A percentile compares a stretch with the other conserved stretches of the same genome.
Conservation (phyloP, 2,329 filamentous ascomycete species). For the Beauveria varroae region DNA sequence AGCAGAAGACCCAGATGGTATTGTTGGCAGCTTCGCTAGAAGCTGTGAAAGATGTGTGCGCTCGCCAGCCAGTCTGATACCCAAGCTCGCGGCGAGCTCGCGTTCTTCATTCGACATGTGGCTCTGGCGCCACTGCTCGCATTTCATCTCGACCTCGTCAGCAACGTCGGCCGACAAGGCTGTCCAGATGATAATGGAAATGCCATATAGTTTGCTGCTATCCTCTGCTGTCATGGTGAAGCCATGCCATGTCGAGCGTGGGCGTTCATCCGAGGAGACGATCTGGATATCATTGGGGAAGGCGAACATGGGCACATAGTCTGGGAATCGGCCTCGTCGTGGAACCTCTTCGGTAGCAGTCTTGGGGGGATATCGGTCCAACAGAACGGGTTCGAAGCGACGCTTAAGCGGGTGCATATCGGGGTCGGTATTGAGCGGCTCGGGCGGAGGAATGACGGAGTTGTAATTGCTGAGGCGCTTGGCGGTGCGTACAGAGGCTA, state of each 20-base stretch:
- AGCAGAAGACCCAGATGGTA: slow-evolving; percentile 71
- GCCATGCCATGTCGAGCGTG: slow-evolving; percentile 95
- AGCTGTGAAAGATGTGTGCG: slow-evolving; percentile 84
- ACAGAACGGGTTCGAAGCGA: slow-evolving; percentile 89
- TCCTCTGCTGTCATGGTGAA: slow-evolving; percentile 97
- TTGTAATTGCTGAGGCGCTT: slow-evolving; percentile 95
- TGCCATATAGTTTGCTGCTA: slow-evolving; percentile 84
- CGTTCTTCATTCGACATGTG: slow-evolving; percentile 89
- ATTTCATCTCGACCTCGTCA: slow-evolving; percentile 74
- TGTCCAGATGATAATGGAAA: slow-evolving; percentile 88
- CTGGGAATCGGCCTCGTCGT: slow-evolving; percentile 79
- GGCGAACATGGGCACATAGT: slow-evolving; percentile 98
- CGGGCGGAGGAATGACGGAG: slow-evolving; percentile 88
- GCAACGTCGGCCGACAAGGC: slow-evolving; percentile 75
- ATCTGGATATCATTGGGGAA: slow-evolving; percentile 98
- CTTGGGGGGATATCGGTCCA: slow-evolving; percentile 88
- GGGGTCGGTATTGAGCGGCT: slow-evolving; percentile 81
- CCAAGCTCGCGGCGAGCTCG: slow-evolving; percentile 85
- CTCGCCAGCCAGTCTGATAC: slow-evolving; percentile 78
- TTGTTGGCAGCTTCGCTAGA: slow-evolving; percentile 71
- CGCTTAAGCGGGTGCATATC: slow-evolving; percentile 94
- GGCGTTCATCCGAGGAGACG: slow-evolving; percentile 87
- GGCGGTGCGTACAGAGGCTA: slow-evolving; percentile 64
- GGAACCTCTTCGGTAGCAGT: slow-evolving; percentile 72
- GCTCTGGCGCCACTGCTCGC: slow-evolving; percentile 74